Conservation (phyloP, 352 stramenopile genomes). For the Pythium coloratum region DNA sequence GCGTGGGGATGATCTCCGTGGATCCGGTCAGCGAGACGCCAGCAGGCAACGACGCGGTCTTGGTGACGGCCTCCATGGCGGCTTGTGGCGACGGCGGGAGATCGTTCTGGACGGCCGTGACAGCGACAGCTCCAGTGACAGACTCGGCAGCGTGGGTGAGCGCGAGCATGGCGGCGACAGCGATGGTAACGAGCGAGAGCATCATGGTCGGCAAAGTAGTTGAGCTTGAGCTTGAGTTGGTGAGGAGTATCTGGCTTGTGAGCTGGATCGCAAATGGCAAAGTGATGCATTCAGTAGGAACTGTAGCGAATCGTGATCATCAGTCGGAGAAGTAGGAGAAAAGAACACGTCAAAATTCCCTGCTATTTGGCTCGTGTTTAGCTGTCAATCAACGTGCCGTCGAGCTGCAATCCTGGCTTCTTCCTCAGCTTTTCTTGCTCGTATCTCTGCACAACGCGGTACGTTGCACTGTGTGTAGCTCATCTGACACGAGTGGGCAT, state of each 20-base stretch:
- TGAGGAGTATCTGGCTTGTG: background rate
- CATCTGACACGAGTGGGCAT: too few species aligned
- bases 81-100: background rate
- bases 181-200: background rate
- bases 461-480: too few species aligned
- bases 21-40: background rate
- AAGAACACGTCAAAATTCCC: too few species aligned
- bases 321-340: too few species aligned
- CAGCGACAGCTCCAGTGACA: background rate
- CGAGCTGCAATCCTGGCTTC: too few species aligned
- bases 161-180: background rate
- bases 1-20: background rate
- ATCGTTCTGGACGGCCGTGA: background rate
- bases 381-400: too few species aligned
- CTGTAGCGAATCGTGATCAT: background rate
- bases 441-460: too few species aligned
- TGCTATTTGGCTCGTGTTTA: too few species aligned
- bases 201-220: background rate
- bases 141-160: background rate
- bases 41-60: background rate
- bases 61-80: slow-evolving; percentile 3
- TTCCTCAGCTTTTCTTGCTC: too few species aligned
- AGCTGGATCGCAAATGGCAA: background rate
- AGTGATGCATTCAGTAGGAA: background rate
- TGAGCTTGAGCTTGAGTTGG: background rate